Conservation (phyloP, 2,329 filamentous ascomycete species). For the Aureobasidium sp. region DNA sequence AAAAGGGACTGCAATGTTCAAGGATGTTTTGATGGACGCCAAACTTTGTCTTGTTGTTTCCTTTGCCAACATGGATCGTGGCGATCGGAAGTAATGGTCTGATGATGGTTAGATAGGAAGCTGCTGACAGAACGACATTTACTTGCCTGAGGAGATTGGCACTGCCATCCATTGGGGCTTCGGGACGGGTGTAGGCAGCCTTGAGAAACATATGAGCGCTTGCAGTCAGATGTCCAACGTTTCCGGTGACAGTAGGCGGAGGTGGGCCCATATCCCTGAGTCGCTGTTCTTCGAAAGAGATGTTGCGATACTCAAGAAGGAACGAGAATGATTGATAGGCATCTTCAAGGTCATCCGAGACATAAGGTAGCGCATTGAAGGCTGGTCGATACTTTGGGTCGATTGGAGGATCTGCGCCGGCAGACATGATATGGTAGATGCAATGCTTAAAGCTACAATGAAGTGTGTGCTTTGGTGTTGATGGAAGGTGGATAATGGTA, state of each 20-base stretch:
- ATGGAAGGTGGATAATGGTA: background rate
- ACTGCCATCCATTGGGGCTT: no score
- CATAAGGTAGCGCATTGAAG: background rate
- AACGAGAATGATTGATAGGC: background rate
- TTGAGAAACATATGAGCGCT: background rate
- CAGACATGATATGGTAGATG: background rate
- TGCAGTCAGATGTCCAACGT: background rate
- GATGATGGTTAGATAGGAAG: background rate
- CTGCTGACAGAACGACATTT: no score
- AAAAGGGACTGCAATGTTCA: background rate
- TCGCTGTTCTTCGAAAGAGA: conserved; percentile 1
- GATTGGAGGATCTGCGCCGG: background rate
- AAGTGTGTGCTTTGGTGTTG: background rate
- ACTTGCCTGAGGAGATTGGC: background rate
- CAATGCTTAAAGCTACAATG: background rate
- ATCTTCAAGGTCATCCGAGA: background rate
- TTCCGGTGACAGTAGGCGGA: background rate
- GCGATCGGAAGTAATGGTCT: background rate
- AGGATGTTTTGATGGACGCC: background rate
- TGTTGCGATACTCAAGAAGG: background rate
- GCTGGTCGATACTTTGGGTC: background rate
- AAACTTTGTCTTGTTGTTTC: background rate
- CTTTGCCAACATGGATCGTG: background rate
- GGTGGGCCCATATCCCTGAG: background rate
- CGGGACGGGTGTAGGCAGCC: background rate